Conservation (phyloP, 2,329 filamentous ascomycete genomes). For the Sphaceloma murrayae region DNA sequence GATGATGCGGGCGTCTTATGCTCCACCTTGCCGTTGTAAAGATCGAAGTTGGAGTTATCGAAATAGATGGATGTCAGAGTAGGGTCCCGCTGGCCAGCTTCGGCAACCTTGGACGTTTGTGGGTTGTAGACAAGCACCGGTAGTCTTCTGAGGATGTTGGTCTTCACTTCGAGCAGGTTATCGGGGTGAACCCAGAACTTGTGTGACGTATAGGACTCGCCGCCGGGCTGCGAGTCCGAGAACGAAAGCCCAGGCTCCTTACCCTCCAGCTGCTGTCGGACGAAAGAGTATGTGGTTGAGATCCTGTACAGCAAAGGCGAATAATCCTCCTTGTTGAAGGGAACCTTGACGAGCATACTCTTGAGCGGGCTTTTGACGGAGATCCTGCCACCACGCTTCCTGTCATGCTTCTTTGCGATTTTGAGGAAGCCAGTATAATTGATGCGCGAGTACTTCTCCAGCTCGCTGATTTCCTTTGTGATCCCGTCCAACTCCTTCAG, state of each 20-base stretch:
- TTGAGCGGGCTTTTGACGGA: slow-evolving; percentile 75
- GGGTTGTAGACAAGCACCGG: slow-evolving; percentile 91
- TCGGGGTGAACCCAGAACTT: slow-evolving; percentile 98
- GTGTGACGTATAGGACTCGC: slow-evolving; percentile 69
- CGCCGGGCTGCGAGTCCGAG: slow-evolving; percentile 32
- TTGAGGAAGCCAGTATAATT: slow-evolving; percentile 98
- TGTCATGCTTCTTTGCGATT: slow-evolving; percentile 98
- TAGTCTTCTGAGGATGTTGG: slow-evolving; percentile 79
- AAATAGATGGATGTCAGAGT: slow-evolving; percentile 95
- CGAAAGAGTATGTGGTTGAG: slow-evolving; percentile 91
- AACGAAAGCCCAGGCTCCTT: slow-evolving; percentile 30
- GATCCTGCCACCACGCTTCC: slow-evolving; percentile 77
- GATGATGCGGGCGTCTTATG: slow-evolving; percentile 67
- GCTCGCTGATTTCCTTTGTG: slow-evolving; percentile 80
- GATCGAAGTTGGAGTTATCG: slow-evolving; percentile 73
- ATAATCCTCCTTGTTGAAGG: slow-evolving; percentile 94
- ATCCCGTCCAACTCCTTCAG: slow-evolving; percentile 75
- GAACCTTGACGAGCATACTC: slow-evolving; percentile 74
- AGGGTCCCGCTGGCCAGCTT: slow-evolving; percentile 68
- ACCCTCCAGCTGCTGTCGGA: slow-evolving; percentile 73
- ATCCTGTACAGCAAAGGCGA: slow-evolving; percentile 78
- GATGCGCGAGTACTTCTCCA: slow-evolving; percentile 90
- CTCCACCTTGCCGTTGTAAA: slow-evolving; percentile 80
- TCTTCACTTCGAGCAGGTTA: slow-evolving; percentile 95
- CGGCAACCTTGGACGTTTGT: slow-evolving; percentile 70